Evolutionary conservation across 805 yeast genomes (phyloP), one percentile per base, ranked within the genome.

Genomic region (Lipomyces sp.): DNA sequence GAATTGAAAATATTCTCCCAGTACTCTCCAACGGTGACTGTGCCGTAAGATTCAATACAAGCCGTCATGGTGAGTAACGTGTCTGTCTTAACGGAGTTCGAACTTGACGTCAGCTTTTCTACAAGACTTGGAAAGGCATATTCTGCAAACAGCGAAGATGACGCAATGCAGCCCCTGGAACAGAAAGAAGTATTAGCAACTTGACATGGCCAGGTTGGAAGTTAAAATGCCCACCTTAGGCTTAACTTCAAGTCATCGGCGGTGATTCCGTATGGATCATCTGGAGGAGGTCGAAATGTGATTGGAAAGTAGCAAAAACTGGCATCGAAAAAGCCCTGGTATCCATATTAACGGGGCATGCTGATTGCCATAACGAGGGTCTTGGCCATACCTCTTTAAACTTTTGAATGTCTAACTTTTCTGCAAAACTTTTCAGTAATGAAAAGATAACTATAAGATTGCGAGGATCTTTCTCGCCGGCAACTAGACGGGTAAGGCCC

Each of bases 281-380:
- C 73, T 2, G 98, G 96, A 1, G 98, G 96, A 18, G 63, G 62
- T 51, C 82, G 82, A 70, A 95, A 93, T 1, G 96, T 85, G 38
- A 93, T 90, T 11, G 99, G 99, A 71, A 91, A 93, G 70, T 93
- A 93, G 68, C 98, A 93, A 65, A 91, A 95, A 36, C 87, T 74
- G 32, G 85, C 80, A 65, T 93, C 98, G 65, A 90, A 95, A 52
- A 93, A 66, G 8, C 86, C 87, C 58, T n/a, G n/a, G n/a, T n/a
- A n/a, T n/a, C n/a, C n/a, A n/a, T n/a, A n/a, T n/a, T n/a, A n/a
- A n/a, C n/a, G n/a, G n/a, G n/a, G n/a, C n/a, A n/a, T n/a, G n/a
- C n/a, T n/a, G n/a, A n/a, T n/a, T n/a, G n/a, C n/a, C n/a, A n/a
- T n/a, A n/a, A n/a, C n/a, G n/a, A n/a, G n/a, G n/a, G n/a, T n/a